phyloP scores from a whole-genome alignment of 1,139 yeast species.

The Nakaseomyces uthaithaninus region DNA sequence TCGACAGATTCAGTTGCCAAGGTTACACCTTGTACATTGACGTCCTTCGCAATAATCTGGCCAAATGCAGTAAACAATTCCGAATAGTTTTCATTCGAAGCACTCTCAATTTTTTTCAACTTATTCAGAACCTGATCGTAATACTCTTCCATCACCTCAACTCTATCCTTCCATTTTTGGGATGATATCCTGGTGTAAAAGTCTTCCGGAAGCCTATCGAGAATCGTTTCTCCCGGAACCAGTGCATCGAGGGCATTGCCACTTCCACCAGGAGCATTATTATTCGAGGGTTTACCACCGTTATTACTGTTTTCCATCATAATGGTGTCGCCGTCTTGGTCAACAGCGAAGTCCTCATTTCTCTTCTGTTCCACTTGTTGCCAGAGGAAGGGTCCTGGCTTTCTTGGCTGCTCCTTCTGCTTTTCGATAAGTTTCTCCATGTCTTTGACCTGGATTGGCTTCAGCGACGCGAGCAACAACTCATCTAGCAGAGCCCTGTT shows the following conservation, averaged over 20 bases:
- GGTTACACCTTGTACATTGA: slow-evolving; percentile 81
- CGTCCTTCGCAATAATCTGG: slow-evolving; percentile 71
- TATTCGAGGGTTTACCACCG: too few species aligned
- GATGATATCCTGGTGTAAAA: slow-evolving; percentile 50
- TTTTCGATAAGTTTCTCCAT: slow-evolving; percentile 57
- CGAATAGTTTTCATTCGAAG: slow-evolving; percentile 56
- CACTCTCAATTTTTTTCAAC: slow-evolving; percentile 37
- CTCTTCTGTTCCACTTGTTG: slow-evolving; percentile 1
- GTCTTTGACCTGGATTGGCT: slow-evolving; percentile 90
- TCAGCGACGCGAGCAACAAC: slow-evolving; percentile 59
- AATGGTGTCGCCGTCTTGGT: slow-evolving; percentile 37
- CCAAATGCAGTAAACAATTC: slow-evolving; percentile 53
- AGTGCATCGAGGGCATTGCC: slow-evolving; percentile 35
- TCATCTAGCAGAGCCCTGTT: slow-evolving; percentile 40
- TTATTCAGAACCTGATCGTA: slow-evolving; percentile 38
- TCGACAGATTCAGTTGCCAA: slow-evolving; percentile 66
- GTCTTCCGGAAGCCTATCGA: slow-evolving; percentile 57
- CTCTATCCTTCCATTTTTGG: slow-evolving; percentile 85
- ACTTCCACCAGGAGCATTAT: slow-evolving; percentile 37
- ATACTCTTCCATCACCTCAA: slow-evolving; percentile 72
- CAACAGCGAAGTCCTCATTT: slow-evolving; percentile 16
- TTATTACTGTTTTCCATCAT: slow-evolving; percentile 34
- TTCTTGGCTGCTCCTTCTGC: slow-evolving; percentile 14
- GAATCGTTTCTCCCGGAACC: slow-evolving; percentile 51
- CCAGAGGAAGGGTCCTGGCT: not conserved